Base-by-base conservation (phyloP, 2,329 filamentous ascomycete species). In the Trichocomaceae sp. region DNA sequence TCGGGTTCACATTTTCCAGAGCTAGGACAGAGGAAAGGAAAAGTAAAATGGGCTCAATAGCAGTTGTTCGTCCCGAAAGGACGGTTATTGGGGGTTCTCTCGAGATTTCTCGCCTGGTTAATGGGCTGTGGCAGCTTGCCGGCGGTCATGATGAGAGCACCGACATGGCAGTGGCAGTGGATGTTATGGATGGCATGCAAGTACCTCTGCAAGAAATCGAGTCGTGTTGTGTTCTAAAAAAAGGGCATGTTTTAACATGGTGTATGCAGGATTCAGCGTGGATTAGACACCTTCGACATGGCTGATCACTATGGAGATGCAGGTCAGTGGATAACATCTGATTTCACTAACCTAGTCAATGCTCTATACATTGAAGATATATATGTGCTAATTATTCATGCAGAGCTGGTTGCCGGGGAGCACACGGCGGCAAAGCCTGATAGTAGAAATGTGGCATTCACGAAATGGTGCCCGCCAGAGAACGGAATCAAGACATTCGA, bases 81-180 rank as follows among this genome's bases (percentile, higher is more conserved):
- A 23, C 31, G 20, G 19, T 48, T n/a, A 48, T 48, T n/a, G 47
- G 47, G 5, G 29, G 23, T 8, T 37, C 47, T 8, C 47, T 48
- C 17, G 47, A 48, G 19, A 48, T 48, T 4, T 48, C 47, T 37
- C 47, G 47, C 23, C 37, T 48, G 47, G 23, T 48, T 17, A 48
- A 48, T 13, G 47, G 47, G 9, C 47, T 48, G 6, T 48, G 47
- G 47, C 47, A 48, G 47, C 47, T 29, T n/a, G 47, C 47, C n/a
- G 47, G 23, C 10, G 47, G 47, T 4, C 47, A 48, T n/a, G 47
- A 48, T 48, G n/a, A 48, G 22, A 37, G 37, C 31, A 48, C 47
- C 17, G 31, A 23, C 15, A 48, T 48, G 47, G 47, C 33, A 17
- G n/a, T 19, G 22, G 47, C 47, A 15, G 47, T 48, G 9, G 23